phyloP scores from a whole-genome alignment of 2,329 filamentous ascomycete genomes.

The Fusarium proliferatum region DNA sequence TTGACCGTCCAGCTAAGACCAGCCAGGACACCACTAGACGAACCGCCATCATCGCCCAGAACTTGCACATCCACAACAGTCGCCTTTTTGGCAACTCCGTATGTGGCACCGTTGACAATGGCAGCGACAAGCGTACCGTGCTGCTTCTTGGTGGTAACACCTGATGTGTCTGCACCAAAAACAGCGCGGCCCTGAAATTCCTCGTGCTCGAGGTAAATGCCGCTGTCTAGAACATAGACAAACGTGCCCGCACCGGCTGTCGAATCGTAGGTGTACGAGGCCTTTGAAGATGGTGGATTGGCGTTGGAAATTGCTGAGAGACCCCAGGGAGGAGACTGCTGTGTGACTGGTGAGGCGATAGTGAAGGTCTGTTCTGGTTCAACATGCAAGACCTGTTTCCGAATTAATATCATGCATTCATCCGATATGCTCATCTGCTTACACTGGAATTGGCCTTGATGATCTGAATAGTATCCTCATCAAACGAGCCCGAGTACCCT shows the following conservation, averaged over 20 bases:
- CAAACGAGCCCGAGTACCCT: slow-evolving; percentile 1
- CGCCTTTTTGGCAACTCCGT: slow-evolving; percentile 27
- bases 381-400: neutral
- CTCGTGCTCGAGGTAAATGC: neutral
- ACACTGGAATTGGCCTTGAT: slow-evolving; percentile 9
- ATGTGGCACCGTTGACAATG: slow-evolving; percentile 9
- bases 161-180: slow-evolving; percentile 6
- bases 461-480: neutral
- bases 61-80: slow-evolving; percentile 18
- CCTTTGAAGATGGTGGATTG: neutral
- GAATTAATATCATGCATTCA: neutral
- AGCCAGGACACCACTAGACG: slow-evolving; percentile 35
- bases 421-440: accelerated
- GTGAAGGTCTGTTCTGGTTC: neutral
- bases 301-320: slow-evolving; percentile 12
- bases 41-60: neutral
- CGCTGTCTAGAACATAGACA: slow-evolving; percentile 19
- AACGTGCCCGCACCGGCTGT: slow-evolving; percentile 10
- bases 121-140: slow-evolving; percentile 27
- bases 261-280: slow-evolving; percentile 9
- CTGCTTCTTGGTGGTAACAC: neutral
- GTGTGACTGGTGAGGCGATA: neutral
- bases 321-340: slow-evolving; percentile 4
- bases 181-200: slow-evolving; percentile 19
- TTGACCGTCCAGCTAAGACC: slow-evolving; percentile 49